Conservation (phyloP, 164 flowering plant genomes). For the Cinnamomum chago region DNA sequence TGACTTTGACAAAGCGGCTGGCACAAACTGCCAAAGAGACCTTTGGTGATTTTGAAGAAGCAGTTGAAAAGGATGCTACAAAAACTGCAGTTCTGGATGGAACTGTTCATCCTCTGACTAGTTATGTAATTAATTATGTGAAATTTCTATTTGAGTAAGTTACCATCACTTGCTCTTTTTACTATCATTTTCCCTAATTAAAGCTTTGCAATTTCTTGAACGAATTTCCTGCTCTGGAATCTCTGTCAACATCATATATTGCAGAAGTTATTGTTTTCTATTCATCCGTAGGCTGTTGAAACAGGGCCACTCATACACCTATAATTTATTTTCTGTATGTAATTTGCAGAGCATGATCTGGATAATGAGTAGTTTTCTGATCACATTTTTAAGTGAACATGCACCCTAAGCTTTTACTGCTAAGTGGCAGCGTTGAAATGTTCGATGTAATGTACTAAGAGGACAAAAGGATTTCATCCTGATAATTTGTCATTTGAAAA, state of each 20-base stretch:
- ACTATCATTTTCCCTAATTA: neutral
- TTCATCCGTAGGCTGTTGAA: neutral
- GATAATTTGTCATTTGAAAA: too few relatives aligned
- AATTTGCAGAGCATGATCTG: neutral
- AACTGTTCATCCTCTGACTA: slow-evolving; percentile 96
- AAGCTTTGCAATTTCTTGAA: neutral
- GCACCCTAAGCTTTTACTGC: neutral
- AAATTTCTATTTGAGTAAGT: slow-evolving; percentile 94
- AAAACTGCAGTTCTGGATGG: slow-evolving; percentile 94
- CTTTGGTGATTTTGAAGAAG: slow-evolving; percentile 92
- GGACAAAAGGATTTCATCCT: too few relatives aligned
- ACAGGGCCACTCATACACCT: neutral
- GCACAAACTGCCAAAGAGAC: slow-evolving; percentile 92
- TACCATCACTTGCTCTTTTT: slow-evolving; percentile 8
- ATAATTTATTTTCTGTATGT: too few relatives aligned
- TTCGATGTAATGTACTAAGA: too few relatives aligned
- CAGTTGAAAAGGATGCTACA: slow-evolving; percentile 95
- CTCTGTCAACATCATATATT: too few relatives aligned
- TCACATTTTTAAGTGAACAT: neutral
- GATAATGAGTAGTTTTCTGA: neutral
- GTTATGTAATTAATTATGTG: slow-evolving; percentile 93
- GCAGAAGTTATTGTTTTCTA: neutral
- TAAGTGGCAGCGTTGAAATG: too few relatives aligned
- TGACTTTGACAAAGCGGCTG: slow-evolving; percentile 73
- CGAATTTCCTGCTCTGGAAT: neutral